Evolutionary conservation across 2,329 filamentous ascomycete species (phyloP), one percentile per base, ranked within the genome.

Genomic region (Fusarium caatingaense): DNA sequence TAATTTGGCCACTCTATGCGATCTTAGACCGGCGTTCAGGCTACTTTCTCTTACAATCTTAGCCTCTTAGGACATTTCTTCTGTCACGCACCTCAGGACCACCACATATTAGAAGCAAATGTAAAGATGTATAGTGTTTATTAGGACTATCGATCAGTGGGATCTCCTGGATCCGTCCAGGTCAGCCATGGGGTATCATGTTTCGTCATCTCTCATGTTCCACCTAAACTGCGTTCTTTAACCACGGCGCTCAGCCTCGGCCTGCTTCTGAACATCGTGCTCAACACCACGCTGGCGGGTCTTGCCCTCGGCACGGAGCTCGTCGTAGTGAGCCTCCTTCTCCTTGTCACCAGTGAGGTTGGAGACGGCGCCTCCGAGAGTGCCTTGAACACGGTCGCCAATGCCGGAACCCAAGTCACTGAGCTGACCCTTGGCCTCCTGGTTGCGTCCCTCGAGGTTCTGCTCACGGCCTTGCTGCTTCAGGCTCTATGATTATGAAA

Each of bases 401-500:
- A 91, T 79, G 11, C 94, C 95, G 8, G 90, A 89, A 30, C 77
- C 76, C 44, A 91, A 85, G 77, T 98, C 94, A 63, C 82, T 89
- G 47, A 96, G 76, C 81, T 97, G 94, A 18, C 94, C 94, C 77
- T 91, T 87, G 8, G 93, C 93, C 81, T 98, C 93, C 79, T 94
- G 90, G 32, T 87, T 87, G 81, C 96, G 92, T 21, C 94, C 95
- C 68, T 91, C 86, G 34, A 88, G 83, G 77, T 97, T 97, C 83
- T 98, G 94, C 74, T 91, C 81, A 32, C 88, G 88, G 8, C 95
- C 95, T 25, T 89, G 78, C 49, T 88, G 85, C 84, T 94, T 95
- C 56, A 98, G 81, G 34, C 34, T 37, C 34, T 37, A 37, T 37
- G 84, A 86, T 86, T 89, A 40, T 12, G 8, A 16, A 11, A 21